Conservation (phyloP, 331 rosid genomes). For the Quercus phellos region DNA sequence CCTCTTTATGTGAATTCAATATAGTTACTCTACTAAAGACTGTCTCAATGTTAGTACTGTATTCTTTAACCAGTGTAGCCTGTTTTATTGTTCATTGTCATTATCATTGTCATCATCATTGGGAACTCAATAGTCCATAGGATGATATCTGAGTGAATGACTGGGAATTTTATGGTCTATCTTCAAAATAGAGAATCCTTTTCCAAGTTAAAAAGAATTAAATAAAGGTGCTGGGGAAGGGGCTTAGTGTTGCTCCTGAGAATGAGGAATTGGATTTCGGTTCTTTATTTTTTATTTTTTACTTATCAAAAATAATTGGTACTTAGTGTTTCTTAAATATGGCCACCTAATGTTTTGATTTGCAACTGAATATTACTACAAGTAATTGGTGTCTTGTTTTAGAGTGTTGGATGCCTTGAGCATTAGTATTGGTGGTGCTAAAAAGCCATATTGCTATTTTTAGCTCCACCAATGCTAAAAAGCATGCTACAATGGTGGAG, state of each 20-base stretch:
- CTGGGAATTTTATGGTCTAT: not conserved
- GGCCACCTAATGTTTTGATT: not conserved
- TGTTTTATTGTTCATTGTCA: not conserved
- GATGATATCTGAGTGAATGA: not conserved
- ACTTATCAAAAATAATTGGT: not conserved
- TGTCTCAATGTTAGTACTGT: not conserved
- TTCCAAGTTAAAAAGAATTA: too few species aligned
- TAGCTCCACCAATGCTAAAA: too few species aligned
- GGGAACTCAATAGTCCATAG: not conserved
- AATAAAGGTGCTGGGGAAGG: not conserved
- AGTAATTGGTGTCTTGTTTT: not conserved
- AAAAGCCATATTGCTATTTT: too few species aligned
- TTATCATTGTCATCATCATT: not conserved
- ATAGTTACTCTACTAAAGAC: not conserved
- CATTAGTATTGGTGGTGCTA: too few species aligned
- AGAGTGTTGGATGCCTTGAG: not conserved
- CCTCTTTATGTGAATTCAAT: not conserved
- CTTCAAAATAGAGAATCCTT: too few species aligned
- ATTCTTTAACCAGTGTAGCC: not conserved
- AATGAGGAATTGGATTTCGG: not conserved
- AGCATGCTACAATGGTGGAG: too few species aligned
- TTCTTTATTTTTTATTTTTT: not conserved
- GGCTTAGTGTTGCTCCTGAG: not conserved
- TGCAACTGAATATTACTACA: not conserved
- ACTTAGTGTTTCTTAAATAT: not conserved